These are phyloP conservation scores for Celoporthe dispersa DNA, from an alignment of 2,329 filamentous ascomycete genomes.

Conservation along the genomic window DNA sequence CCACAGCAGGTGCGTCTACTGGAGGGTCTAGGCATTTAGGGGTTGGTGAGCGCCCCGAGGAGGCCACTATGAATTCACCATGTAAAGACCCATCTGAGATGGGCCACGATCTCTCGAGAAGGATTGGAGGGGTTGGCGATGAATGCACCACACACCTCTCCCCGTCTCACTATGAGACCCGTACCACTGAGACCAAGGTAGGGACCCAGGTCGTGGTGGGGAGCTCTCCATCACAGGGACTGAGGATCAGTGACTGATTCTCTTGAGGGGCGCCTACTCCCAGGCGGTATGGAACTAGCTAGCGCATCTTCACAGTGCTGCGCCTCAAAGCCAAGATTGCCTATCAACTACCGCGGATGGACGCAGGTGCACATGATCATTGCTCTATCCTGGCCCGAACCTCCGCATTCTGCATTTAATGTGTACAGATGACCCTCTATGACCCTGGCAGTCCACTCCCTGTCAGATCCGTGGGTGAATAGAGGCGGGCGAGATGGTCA, in stretches of 20 bases:
- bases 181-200: not conserved
- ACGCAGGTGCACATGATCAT: constrained; percentile 1
- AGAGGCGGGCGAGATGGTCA: not conserved
- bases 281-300: not conserved
- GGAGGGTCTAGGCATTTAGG: not conserved
- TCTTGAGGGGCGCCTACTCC: not conserved
- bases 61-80: not conserved
- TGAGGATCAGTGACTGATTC: not conserved
- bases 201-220: too few species aligned
- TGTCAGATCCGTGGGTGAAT: not conserved
- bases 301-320: not conserved
- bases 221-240: not conserved
- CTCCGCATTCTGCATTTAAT: not conserved
- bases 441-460: not conserved
- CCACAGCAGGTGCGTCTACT: not conserved
- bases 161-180: not conserved
- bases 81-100: not conserved
- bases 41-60: not conserved
- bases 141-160: not conserved
- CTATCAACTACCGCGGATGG: not conserved
- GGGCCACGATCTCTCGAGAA: not conserved
- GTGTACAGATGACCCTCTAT: not conserved
- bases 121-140: not conserved
- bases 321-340: constrained; percentile 8
- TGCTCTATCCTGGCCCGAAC: not conserved